Evolutionary conservation across 306 rosid species (phyloP).

Genomic region (Trichosanthes truncata): DNA sequence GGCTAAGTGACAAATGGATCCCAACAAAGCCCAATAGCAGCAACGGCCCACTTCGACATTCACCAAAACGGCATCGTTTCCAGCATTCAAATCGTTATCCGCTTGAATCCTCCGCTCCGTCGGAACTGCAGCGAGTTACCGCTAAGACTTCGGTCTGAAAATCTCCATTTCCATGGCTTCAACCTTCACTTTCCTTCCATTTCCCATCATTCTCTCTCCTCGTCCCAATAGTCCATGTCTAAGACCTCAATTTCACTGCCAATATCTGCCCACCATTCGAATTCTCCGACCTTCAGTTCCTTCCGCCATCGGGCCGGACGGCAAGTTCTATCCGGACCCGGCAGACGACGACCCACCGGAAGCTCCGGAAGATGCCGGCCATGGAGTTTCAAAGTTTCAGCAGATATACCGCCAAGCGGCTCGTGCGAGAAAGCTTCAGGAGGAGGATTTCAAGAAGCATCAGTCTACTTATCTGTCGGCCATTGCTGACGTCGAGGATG

Average conservation of each 20-base stretch:
- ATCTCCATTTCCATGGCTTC: constrained; percentile 42
- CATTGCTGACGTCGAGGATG: constrained; percentile 73
- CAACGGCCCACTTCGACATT: not conserved
- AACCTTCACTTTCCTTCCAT: constrained; percentile 37
- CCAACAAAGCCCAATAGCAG: not conserved
- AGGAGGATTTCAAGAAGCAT: constrained; percentile 60
- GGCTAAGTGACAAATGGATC: not conserved
- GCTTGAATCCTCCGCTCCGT: not conserved
- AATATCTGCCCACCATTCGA: constrained; percentile 6
- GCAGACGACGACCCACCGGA: constrained; percentile 89
- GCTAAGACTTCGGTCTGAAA: not conserved
- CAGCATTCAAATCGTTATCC: constrained; percentile 2
- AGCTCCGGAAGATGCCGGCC: constrained; percentile 53
- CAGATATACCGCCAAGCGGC: constrained; percentile 74
- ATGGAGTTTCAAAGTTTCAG: constrained; percentile 66
- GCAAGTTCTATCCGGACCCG: constrained; percentile 68
- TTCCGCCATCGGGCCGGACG: constrained; percentile 47
- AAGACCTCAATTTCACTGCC: constrained; percentile 23
- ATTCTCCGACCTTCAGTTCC: constrained; percentile 27
- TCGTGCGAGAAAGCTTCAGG: constrained; percentile 56
- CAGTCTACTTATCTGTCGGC: constrained; percentile 75
- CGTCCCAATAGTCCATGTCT: constrained; percentile 14
- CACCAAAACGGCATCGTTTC: not conserved
- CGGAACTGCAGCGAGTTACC: not conserved
- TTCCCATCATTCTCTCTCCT: constrained; percentile 32